Conservation (phyloP, 345 rosid species). For the Linum tenue region DNA sequence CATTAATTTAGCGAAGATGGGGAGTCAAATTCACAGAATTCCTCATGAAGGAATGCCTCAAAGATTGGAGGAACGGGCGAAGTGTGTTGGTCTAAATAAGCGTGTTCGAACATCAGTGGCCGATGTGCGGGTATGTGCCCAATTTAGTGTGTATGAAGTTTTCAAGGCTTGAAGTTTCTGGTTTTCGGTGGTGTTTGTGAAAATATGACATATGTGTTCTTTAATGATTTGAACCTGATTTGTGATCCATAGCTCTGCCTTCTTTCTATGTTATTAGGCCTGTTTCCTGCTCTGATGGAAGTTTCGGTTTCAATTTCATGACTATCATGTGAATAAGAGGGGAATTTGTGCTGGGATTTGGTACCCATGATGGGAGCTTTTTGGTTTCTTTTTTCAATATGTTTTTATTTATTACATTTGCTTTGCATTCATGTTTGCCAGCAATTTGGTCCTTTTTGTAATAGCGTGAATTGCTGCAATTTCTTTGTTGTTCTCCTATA, state of each 20-base stretch:
- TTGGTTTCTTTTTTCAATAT: no score
- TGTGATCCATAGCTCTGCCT: no score
- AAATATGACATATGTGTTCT: not conserved
- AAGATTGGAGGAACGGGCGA: slow-evolving; percentile 65
- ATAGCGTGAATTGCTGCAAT: no score
- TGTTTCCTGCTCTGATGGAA: not conserved
- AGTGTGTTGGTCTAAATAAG: slow-evolving; percentile 63
- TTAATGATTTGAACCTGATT: not conserved
- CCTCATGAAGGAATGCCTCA: slow-evolving; percentile 45
- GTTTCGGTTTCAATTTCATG: not conserved
- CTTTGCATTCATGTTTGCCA: no score
- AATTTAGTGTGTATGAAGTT: slow-evolving; percentile 5
- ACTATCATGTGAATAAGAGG: not conserved
- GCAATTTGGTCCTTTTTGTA: no score
- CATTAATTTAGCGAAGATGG: slow-evolving; percentile 40
- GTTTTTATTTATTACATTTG: no score
- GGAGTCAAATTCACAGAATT: slow-evolving; percentile 58
- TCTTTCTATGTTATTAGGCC: not conserved
- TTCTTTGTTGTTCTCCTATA: slow-evolving; percentile 6
- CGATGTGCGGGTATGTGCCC: slow-evolving; percentile 73
- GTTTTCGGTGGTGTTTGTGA: not conserved
- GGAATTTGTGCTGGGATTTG: no score
- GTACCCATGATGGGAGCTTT: no score
- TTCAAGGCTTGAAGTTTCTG: not conserved
- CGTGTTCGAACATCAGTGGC: slow-evolving; percentile 58